Evolutionary conservation across 441 rosid genomes (phyloP).

Genomic region (Jatropha multifida): DNA sequence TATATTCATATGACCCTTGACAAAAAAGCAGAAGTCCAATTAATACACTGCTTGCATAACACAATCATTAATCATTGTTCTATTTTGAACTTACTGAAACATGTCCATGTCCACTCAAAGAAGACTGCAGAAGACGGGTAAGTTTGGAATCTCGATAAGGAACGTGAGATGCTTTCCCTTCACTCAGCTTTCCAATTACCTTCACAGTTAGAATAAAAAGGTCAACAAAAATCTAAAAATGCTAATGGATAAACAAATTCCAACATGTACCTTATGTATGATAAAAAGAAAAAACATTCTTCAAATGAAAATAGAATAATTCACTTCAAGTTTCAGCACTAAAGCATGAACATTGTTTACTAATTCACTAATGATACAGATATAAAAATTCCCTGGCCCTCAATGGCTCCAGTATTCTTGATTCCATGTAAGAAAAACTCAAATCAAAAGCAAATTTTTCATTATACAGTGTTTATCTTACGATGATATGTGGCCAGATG

Average conservation of each 20-base stretch:
- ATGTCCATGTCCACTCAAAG: conserved; percentile 97
- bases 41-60: conserved; percentile 2
- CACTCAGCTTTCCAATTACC: conserved; percentile 99
- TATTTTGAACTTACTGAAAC: conserved; percentile 78
- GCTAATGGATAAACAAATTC: neutral
- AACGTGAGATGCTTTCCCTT: conserved; percentile 98
- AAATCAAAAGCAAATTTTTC: neutral
- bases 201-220: conserved; percentile 32
- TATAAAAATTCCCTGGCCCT: neutral
- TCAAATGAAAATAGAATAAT: neutral
- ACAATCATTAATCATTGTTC: neutral
- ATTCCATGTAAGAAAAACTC: neutral
- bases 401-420: neutral
- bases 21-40: neutral
- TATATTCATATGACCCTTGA: neutral
- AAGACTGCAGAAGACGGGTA: conserved; percentile 98
- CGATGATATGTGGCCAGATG: neutral
- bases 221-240: conserved; percentile 21
- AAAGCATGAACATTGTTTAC: neutral
- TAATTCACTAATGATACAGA: neutral
- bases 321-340: neutral
- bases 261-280: neutral
- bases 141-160: conserved; percentile 99
- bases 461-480: neutral
- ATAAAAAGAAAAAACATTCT: neutral